Conservation (phyloP, 148 eudicot species). For the Rhododendron vialii region DNA sequence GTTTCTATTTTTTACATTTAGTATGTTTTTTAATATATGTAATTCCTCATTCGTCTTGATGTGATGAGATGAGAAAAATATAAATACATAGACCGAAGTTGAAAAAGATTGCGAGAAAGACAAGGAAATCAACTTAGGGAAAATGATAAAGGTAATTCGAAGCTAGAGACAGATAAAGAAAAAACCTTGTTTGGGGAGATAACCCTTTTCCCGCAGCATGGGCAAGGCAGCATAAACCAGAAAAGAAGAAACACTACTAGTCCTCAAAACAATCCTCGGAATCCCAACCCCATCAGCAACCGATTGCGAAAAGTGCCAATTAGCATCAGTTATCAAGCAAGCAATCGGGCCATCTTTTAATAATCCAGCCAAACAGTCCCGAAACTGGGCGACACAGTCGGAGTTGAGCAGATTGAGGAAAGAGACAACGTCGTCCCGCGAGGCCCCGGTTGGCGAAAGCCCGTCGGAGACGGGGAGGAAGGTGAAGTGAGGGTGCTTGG, state of each 20-base stretch:
- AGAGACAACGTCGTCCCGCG: slow-evolving; percentile 10
- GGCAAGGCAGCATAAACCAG: slow-evolving; percentile 28
- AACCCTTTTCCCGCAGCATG: slow-evolving; percentile 32
- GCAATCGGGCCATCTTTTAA: slow-evolving; percentile 19
- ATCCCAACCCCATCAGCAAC: slow-evolving; percentile 45
- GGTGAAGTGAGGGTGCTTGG: slow-evolving; percentile 22
- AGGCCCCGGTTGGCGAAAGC: slow-evolving; percentile 16
- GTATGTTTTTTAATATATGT: no score
- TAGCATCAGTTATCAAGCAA: slow-evolving; percentile 57
- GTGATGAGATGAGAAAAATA: no score
- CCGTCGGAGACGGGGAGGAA: slow-evolving; percentile 35
- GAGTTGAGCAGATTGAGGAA: slow-evolving; percentile 25
- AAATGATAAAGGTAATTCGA: not conserved
- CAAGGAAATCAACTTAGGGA: no score
- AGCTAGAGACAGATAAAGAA: not conserved
- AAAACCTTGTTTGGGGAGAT: slow-evolving; percentile 39
- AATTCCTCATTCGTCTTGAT: no score
- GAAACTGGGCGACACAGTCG: slow-evolving; percentile 28
- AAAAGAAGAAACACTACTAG: slow-evolving; percentile 35
- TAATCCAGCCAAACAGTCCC: slow-evolving; percentile 24
- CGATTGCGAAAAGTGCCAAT: slow-evolving; percentile 21
- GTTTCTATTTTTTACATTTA: no score
- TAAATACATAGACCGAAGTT: no score
- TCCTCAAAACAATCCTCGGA: slow-evolving; percentile 54
- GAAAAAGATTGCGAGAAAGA: no score